phyloP scores from a whole-genome alignment of 331 rosid species.

The Malus hybrid region DNA sequence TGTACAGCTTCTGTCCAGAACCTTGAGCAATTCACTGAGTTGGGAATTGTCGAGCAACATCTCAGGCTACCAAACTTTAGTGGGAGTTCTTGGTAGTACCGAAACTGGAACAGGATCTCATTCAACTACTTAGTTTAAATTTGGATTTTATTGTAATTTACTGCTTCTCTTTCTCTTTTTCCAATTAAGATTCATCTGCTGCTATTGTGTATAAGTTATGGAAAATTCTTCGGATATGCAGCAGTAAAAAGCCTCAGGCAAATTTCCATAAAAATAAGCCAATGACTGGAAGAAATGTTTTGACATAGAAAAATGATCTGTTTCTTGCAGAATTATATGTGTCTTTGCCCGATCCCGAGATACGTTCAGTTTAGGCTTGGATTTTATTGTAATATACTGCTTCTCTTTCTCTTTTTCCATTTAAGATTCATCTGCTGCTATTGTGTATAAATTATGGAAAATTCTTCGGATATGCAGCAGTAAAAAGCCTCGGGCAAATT shows the following conservation, averaged over 20 bases:
- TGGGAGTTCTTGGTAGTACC: slow-evolving; percentile 5
- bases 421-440: background rate
- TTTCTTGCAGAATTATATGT: background rate
- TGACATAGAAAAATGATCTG: background rate
- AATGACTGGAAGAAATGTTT: background rate
- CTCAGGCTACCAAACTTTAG: slow-evolving; percentile 8
- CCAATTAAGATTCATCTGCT: background rate
- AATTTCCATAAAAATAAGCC: background rate
- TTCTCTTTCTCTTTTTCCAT: background rate
- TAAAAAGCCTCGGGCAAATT: background rate
- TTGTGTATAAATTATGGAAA: too few species aligned
- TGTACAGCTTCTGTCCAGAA: slow-evolving; percentile 46
- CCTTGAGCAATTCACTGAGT: slow-evolving; percentile 45
- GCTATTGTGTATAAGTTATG: too few species aligned
- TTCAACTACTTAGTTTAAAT: background rate
- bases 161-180: background rate
- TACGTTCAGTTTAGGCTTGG: too few species aligned
- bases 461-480: background rate
- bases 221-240: background rate
- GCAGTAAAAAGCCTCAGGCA: background rate
- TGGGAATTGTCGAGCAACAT: slow-evolving; percentile 46
- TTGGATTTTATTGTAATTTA: background rate
- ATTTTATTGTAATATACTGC: background rate
- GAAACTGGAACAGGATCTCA: background rate
- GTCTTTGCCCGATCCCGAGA: too few species aligned